Percentiles rank a stretch among this genome's conserved stretches.
phyloP scores from a whole-genome alignment of 805 yeast species.

The Nakazawaea sp. region DNA sequence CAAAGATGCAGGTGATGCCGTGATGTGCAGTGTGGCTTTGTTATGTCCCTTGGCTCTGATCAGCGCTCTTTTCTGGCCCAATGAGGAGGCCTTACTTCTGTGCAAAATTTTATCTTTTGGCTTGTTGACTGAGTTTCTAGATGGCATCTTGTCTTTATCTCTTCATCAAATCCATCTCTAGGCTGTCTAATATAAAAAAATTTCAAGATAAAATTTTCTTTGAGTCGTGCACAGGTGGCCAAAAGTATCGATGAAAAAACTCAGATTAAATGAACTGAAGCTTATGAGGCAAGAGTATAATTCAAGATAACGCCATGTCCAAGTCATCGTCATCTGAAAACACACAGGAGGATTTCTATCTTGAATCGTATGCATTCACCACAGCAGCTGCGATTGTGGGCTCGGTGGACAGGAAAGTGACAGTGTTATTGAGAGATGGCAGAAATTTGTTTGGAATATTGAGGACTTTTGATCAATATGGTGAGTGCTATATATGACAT shows the following conservation, averaged over 20 bases:
- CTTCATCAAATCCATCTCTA: not conserved
- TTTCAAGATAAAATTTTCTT: not conserved
- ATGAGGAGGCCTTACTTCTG: conserved; percentile 40
- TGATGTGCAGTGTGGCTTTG: conserved; percentile 15
- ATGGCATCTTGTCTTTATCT: conserved; percentile 48
- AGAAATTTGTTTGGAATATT: conserved; percentile 80
- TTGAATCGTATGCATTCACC: conserved; percentile 78
- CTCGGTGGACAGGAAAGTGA: conserved; percentile 75
- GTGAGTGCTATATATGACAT: conserved; percentile 17
- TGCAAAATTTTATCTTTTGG: conserved; percentile 57
- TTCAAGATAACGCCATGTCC: not conserved
- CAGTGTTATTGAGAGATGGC: conserved; percentile 86
- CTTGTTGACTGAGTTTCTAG: conserved; percentile 74
- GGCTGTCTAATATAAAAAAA: not conserved
- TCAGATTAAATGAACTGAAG: not conserved
- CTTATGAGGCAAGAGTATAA: not conserved
- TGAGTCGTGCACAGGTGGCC: not conserved
- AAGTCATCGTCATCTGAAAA: not conserved
- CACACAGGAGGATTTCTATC: conserved; percentile 45
- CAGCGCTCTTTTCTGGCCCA: conserved; percentile 50
- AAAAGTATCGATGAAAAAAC: not conserved
- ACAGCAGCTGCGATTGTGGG: conserved; percentile 90
- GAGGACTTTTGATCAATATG: conserved; percentile 92
- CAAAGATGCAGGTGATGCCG: conserved; percentile 20
- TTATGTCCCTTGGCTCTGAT: conserved; percentile 7